Conservation (phyloP, 2,329 filamentous ascomycete species). For the Fusarium sp. region DNA sequence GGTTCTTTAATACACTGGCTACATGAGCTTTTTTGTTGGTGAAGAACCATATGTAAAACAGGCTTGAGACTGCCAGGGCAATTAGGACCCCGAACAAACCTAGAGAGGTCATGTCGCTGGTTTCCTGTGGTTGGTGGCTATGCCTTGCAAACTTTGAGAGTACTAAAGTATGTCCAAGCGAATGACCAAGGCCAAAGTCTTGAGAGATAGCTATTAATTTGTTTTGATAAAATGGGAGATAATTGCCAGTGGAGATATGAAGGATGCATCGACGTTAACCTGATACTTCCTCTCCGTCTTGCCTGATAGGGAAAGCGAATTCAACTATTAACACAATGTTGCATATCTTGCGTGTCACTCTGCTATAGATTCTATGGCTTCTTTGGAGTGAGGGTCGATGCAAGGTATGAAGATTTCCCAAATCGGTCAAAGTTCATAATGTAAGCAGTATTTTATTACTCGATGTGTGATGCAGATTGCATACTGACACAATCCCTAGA, state of each 20-base stretch:
- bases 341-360: not conserved
- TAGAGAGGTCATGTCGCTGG: not conserved
- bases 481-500: too few species aligned
- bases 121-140: not conserved
- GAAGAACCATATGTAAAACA: not conserved
- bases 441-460: not conserved
- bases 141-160: not conserved
- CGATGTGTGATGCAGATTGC: too few species aligned
- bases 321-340: not conserved
- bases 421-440: not conserved
- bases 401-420: not conserved
- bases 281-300: not conserved
- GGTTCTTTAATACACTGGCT: not conserved
- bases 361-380: not conserved
- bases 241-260: not conserved
- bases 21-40: not conserved
- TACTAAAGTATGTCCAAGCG: not conserved
- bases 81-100: not conserved
- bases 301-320: not conserved
- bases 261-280: not conserved
- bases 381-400: not conserved
- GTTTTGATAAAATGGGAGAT: not conserved
- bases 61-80: not conserved
- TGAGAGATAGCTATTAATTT: not conserved
- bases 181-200: not conserved